Evolutionary conservation across 2,329 filamentous ascomycete species (phyloP), one percentile per base, ranked within the genome.

Genomic region (Stachybotrys elegans): DNA sequence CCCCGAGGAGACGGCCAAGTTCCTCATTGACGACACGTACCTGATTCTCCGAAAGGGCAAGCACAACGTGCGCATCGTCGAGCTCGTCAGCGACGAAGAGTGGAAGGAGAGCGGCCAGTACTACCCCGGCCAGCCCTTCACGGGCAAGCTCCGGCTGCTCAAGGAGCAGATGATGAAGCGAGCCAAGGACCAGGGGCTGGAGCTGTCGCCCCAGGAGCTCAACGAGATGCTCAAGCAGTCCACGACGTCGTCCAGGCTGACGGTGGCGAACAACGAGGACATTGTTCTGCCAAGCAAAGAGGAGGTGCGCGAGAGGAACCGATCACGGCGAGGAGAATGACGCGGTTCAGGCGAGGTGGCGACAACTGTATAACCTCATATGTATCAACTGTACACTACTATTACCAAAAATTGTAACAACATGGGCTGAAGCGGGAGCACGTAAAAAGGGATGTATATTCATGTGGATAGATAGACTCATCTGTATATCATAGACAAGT

Each of bases 31-130:
- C 48, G 77, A 60, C 45, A 70, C 73, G 50, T 52, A 83, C 38
- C 65, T 84, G 49, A 73, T 84, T 52, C 65, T 84, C 43, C 77
- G 81, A 50, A 79, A 74, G 56, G 80, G 80, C 51, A 83, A 82
- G 66, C 75, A 81, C 62, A 80, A 83, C 49, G 61, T 84, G 37
- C 75, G 79, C 37, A 72, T 83, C 50, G 69, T 84, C 42, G 69
- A 83, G 61, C 68, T 84, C 48, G 66, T 84, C 22, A 66, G 63
- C 48, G 77, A 84, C 55, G 67, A 76, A 38, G 72, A 73, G 47
- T 83, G 75, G 70, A 54, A 61, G 34, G 55, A 51, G 5, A 72
- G 67, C 44, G 78, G 78, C 22, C 45, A 66, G 48, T 63, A 62
- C 16, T 82, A 82, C 57, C 71, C 74, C 1, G 79, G 79, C 36